Evolutionary conservation across 306 rosid species (phyloP), one percentile per base, ranked within the genome.

Genomic region (Gastrolobium villosum): DNA sequence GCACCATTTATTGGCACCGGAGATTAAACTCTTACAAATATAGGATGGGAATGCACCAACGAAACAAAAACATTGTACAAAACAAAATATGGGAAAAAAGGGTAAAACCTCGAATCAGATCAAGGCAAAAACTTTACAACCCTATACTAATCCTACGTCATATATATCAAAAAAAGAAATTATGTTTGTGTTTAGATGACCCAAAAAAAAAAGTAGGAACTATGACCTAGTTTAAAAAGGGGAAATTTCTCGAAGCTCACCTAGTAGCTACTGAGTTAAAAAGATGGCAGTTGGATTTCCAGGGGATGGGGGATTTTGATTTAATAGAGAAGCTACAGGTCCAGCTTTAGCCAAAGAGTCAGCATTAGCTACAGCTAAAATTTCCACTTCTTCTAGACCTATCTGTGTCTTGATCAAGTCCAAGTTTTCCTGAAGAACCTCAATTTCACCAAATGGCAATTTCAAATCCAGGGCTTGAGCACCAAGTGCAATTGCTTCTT

Each of bases 291-390:
- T 92, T 7, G 96, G 98, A 77, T 57, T 90, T 82, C n/a, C n/a
- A n/a, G 98, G 98, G 50, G 91, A 81, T 20, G 98, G 96, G 78
- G 94, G 96, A 87, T 89, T 94, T 81, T 88, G 92, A 10, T 77
- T 73, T 64, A 94, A 66, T 43, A 89, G 73, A 77, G 88, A 76
- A 79, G 70, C 89, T 71, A 82, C 72, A 67, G 91, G 6, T 72
- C 98, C 97, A 14, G 94, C 96, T 84, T 60, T 92, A 30, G 87
- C 89, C 61, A 72, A 54, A 81, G 90, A 90, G 72, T 74, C 86
- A 14, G 88, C 71, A 64, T 90, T 88, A 5, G 88, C 82, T 26
- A 83, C 89, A 64, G 93, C 85, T 81, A 89, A 72, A 80, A 94
- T 83, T 56, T 92, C 89, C 52, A 91, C 90, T 64, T 86, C 88